Evolutionary conservation across 202 grass and related monocot genomes (phyloP).

Genomic region (Alloteropsis angusta): DNA sequence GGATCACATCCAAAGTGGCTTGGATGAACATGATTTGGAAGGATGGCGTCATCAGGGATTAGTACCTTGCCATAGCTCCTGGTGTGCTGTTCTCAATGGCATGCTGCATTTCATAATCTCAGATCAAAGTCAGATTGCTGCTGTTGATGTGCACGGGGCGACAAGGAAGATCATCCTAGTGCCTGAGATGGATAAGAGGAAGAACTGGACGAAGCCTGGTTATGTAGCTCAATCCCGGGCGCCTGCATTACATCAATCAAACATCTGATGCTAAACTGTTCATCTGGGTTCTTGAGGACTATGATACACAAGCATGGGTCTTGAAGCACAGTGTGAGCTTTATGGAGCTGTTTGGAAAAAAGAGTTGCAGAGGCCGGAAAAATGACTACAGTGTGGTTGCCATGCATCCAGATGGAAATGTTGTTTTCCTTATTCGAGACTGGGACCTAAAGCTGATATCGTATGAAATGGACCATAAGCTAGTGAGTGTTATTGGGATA

Average conservation of each 20-base stretch:
- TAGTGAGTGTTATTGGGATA: too few relatives aligned
- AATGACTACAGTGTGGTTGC: not conserved
- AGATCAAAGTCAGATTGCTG: not conserved
- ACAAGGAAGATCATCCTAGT: not conserved
- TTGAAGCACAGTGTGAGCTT: not conserved
- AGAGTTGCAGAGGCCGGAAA: not conserved
- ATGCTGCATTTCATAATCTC: not conserved
- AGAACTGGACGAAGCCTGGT: not conserved
- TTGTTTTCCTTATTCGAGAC: not conserved
- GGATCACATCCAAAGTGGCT: not conserved
- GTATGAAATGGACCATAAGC: not conserved
- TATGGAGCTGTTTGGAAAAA: not conserved
- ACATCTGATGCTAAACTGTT: not conserved
- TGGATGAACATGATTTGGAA: not conserved
- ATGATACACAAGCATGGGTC: not conserved
- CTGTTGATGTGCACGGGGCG: not conserved
- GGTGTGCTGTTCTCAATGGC: not conserved
- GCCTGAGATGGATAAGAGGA: not conserved
- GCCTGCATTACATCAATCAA: not conserved
- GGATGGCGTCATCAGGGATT: not conserved
- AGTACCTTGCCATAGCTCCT: not conserved
- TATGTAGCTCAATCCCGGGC: not conserved
- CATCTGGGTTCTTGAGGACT: conserved; percentile 15
- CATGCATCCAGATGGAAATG: conserved; percentile 18
- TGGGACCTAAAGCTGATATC: not conserved